Base-by-base conservation (phyloP, 108 stramenopile species). In the Conticribra weissflogii region DNA sequence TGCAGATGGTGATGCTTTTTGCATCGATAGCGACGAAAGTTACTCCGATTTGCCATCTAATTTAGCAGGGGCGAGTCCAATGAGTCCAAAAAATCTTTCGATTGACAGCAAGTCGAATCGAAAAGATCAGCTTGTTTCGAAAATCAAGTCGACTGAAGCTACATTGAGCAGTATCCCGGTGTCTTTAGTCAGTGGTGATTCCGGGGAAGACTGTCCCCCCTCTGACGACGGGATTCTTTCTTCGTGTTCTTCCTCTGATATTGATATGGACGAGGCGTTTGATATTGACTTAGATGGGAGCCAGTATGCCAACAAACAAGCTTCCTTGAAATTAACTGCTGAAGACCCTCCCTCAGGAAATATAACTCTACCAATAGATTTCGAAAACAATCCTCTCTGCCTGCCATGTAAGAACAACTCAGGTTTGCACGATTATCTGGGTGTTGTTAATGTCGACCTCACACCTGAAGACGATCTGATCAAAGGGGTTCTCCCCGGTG, bases 241-340 rank as follows among this genome's bases (percentile, higher is more conserved):
- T 2, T 61, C 60, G 2, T 61, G 45, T n/a, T 61, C 45, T 25
- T 45, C 41, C 2, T 17, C 5, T 21, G 60, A 61, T 27, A 27
- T 2, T 19, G 45, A 45, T 8, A 8, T 22, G 12, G 36, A 41
- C 4, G 36, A 17, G 22, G 41, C 36, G 44, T 45, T 25, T 21
- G 45, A 14, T 33, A 36, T n/a, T 15, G 57, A 33, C 3, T 15
- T 33, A 9, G 36, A 41, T 41, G 12, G 36, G 12, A 41, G 12
- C 5, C 36, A 41, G 36, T 12, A 41, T 12, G 5, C 5, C 36
- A 5, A 41, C 5, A 5, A 41, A 12, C 12, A 41, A 41, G 36
- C 8, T 41, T 41, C 8, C 8, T 12, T 9, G 36, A 5, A 12
- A 9, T 41, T 9, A 41, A 41, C 5, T 9, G 12, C 5, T 41